Evolutionary conservation across 352 stramenopile genomes (phyloP), one percentile per base, ranked within the genome.

Genomic region (Phytophthora melonis): DNA sequence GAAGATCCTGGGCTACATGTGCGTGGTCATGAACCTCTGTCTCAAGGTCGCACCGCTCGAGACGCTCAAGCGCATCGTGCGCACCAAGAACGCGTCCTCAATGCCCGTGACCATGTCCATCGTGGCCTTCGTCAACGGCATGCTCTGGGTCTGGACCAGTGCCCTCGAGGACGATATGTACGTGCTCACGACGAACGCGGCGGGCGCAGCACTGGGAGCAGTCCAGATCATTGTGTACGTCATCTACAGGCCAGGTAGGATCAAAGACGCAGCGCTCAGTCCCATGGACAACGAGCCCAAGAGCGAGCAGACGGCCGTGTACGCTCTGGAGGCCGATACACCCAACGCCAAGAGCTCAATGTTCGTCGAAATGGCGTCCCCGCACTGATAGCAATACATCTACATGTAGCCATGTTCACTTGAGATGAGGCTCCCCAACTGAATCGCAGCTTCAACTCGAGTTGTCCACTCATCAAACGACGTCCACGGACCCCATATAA

Each of bases 151-250:
- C 43, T 50, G 43, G 43, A 50, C 43, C 11, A 50, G 43, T 16
- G 43, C 53, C 21, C 27, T 74, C 41, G 27, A 56, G 19, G 30
- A 56, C 13, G 59, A 69, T 30, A 49, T 52, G 39, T 67, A 65
- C 32, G 32, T 74, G 1, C 64, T 80, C 18, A 69, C 49, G n/a
- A 72, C 70, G 1, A 79, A 79, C 25, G 60, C 58, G 16, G 64
- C 73, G 14, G 79, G 70, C 53, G 70, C 60, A 27, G 41, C 63
- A 11, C 53, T 80, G 7, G 79, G 68, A 23, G 56, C 63, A 27
- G 45, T 75, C 5, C 77, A 74, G 43, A 54, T 65, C 14, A n/a
- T 63, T 18, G 43, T 75, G 43, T 70, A 66, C 36, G 5, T 70
- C 6, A 61, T 70, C 43, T 62, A 70, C n/a, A 55, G 18, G 4